Percentiles rank a stretch among this genome's conserved stretches.
Evolutionary conservation across 2,329 filamentous ascomycete species (phyloP).

Genomic region (Leptoxyphium fumago): DNA sequence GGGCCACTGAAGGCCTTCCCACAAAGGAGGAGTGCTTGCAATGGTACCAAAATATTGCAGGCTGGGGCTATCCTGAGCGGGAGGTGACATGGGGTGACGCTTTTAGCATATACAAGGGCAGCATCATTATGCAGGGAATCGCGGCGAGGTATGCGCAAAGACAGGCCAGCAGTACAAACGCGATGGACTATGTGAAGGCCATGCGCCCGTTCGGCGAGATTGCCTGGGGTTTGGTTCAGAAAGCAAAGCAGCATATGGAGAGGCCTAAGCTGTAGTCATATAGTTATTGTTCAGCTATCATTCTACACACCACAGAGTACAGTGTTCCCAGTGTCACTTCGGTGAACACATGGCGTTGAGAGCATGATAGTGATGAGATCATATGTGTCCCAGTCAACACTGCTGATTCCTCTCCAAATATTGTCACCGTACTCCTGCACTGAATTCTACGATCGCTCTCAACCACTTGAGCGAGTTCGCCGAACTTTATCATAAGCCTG

Average conservation of each 20-base stretch:
- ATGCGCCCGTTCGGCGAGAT: conserved; percentile 60
- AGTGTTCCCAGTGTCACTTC: no score
- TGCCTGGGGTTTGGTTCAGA: conserved; percentile 59
- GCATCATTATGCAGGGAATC: conserved; percentile 72
- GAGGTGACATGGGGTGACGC: conserved; percentile 50
- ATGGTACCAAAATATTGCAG: conserved; percentile 55
- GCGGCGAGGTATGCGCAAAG: conserved; percentile 70
- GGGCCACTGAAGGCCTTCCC: conserved; percentile 52
- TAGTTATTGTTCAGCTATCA: no score
- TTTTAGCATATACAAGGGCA: conserved; percentile 44
- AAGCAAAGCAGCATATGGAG: conserved; percentile 20
- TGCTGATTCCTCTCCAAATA: no score
- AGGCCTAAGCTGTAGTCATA: conserved; percentile 3
- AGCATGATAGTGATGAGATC: no score
- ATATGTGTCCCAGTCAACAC: no score
- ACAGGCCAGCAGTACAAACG: conserved; percentile 80
- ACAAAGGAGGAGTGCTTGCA: conserved; percentile 40
- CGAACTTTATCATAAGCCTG: no score
- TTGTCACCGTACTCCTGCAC: no score
- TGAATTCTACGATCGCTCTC: no score
- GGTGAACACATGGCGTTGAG: no score
- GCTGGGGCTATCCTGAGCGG: conserved; percentile 49
- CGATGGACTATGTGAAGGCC: conserved; percentile 54
- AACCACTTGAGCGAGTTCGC: no score
- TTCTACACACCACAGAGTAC: no score